phyloP scores from a whole-genome alignment of 805 yeast genomes.

The Candida koratica region DNA sequence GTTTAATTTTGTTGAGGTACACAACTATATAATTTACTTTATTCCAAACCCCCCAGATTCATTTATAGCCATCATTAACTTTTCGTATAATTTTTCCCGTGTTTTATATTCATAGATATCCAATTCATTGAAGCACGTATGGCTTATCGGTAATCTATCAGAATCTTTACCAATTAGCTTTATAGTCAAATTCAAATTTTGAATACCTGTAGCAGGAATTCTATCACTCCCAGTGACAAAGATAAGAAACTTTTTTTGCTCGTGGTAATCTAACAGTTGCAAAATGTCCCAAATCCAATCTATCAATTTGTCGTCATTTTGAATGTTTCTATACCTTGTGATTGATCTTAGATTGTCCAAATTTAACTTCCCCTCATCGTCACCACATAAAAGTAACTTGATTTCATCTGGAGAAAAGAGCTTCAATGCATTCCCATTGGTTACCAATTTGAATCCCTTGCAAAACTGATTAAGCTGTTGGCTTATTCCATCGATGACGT shows the following conservation, averaged over 20 bases:
- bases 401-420: slow-evolving; percentile 80
- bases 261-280: slow-evolving; percentile 35
- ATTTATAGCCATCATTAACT: slow-evolving; percentile 63
- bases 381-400: slow-evolving; percentile 74
- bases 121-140: slow-evolving; percentile 91
- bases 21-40: too few species aligned
- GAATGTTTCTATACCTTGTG: slow-evolving; percentile 53
- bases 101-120: slow-evolving; percentile 65
- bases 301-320: slow-evolving; percentile 41
- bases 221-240: slow-evolving; percentile 91
- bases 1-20: not conserved
- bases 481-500: slow-evolving; percentile 51
- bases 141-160: slow-evolving; percentile 73
- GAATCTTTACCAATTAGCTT: slow-evolving; percentile 50
- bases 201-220: slow-evolving; percentile 88
- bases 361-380: slow-evolving; percentile 63
- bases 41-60: slow-evolving; percentile 89
- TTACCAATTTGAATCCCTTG: slow-evolving; percentile 69
- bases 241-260: slow-evolving; percentile 60
- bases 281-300: slow-evolving; percentile 88
- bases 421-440: slow-evolving; percentile 77
- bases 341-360: slow-evolving; percentile 62
- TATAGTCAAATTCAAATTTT: slow-evolving; percentile 55
- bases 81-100: slow-evolving; percentile 50
- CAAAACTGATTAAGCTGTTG: slow-evolving; percentile 56